Evolutionary conservation across 805 yeast genomes (phyloP).

Genomic region (Metschnikowia dekortorum): DNA sequence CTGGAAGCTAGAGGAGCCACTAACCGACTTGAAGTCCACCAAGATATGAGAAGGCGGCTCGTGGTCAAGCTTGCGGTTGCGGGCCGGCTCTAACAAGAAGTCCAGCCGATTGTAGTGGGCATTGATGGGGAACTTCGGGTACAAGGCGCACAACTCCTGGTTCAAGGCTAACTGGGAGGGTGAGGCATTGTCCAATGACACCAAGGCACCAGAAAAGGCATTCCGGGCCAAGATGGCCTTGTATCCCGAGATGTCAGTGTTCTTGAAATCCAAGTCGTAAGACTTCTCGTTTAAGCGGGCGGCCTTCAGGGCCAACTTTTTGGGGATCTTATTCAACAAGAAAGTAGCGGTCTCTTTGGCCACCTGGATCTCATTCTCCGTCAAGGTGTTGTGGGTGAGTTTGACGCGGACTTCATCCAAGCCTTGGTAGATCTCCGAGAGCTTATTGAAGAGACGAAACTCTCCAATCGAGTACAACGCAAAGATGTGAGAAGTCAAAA

Average conservation of each 20-base stretch:
- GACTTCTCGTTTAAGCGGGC: constrained; percentile 37
- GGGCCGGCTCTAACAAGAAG: constrained; percentile 41
- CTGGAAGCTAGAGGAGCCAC: constrained; percentile 50
- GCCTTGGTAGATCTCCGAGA: constrained; percentile 49
- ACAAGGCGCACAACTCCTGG: constrained; percentile 67
- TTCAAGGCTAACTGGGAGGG: constrained; percentile 61
- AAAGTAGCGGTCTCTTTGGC: constrained; percentile 51
- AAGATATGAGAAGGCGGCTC: constrained; percentile 62
- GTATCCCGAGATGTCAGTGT: constrained; percentile 57
- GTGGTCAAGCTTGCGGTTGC: constrained; percentile 43
- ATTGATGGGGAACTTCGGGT: constrained; percentile 63
- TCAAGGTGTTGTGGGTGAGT: constrained; percentile 47
- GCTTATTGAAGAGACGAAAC: constrained; percentile 55
- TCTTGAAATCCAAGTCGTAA: constrained; percentile 36
- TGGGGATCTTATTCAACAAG: constrained; percentile 55
- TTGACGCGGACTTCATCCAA: constrained; percentile 57
- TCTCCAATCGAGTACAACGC: constrained; percentile 70
- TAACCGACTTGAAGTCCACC: constrained; percentile 71
- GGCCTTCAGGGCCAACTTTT: constrained; percentile 46
- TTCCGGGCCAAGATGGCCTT: constrained; percentile 67
- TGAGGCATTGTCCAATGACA: constrained; percentile 35
- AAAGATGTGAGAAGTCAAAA: constrained; percentile 60
- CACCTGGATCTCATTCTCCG: constrained; percentile 46
- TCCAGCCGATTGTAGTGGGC: constrained; percentile 26
- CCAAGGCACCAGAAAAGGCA: constrained; percentile 52